Percentiles rank a stretch among this genome's conserved stretches.
phyloP scores from a whole-genome alignment of 768 basidiomycete species.

The Mycena haematopus region DNA sequence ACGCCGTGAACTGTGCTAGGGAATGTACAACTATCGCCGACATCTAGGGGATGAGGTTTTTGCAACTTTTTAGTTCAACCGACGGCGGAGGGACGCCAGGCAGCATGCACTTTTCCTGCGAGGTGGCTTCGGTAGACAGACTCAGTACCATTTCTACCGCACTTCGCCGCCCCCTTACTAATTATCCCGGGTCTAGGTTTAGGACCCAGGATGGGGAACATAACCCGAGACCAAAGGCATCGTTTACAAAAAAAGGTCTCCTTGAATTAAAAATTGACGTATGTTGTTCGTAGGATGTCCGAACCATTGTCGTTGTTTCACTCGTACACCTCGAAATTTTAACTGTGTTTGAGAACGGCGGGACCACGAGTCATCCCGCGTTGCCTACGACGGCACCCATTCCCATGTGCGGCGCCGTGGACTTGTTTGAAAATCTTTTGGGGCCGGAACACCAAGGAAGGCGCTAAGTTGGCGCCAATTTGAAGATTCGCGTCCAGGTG shows the following conservation, averaged over 20 bases:
- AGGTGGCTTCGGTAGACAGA: background rate
- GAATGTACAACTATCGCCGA: background rate
- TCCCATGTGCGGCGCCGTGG: background rate
- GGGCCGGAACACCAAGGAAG: background rate
- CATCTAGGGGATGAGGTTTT: background rate
- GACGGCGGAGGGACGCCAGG: background rate
- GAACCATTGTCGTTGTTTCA: background rate
- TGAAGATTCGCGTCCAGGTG: slow-evolving; percentile 17
- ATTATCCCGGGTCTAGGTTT: background rate
- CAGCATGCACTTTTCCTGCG: background rate
- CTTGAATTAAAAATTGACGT: background rate
- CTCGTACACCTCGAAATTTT: background rate
- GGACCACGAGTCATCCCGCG: slow-evolving; percentile 1
- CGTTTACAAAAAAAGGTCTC: background rate
- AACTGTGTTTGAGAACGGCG: background rate
- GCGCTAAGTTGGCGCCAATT: no score
- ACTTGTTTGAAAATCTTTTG: background rate
- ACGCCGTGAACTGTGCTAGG: background rate
- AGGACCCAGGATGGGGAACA: background rate
- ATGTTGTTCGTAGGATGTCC: background rate
- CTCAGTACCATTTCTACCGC: background rate
- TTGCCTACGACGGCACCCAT: no score
- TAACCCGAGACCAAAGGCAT: background rate
- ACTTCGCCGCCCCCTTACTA: background rate
- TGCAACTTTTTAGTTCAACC: background rate